Evolutionary conservation across 352 stramenopile genomes (phyloP).

Genomic region (Globisporangium spinosum): DNA sequence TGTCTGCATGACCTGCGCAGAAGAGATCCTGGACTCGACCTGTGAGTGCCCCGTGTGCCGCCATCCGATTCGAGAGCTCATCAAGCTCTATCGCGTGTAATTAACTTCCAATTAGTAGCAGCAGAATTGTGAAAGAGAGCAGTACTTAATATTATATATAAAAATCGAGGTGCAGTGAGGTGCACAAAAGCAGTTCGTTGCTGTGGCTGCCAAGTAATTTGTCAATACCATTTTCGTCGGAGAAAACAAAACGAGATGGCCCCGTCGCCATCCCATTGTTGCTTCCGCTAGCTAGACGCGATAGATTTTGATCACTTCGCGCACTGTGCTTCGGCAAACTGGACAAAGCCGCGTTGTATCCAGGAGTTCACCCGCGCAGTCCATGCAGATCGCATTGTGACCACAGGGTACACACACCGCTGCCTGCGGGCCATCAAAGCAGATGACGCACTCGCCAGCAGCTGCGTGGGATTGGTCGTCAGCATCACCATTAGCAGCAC

Average conservation of each 20-base stretch:
- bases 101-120: neutral
- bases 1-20: constrained; percentile 73
- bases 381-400: constrained; percentile 86
- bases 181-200: neutral
- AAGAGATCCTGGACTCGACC: constrained; percentile 55
- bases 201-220: neutral
- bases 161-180: neutral
- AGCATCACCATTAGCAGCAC: constrained; percentile 3
- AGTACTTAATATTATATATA: constrained; percentile 16
- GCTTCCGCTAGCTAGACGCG: constrained; percentile 33
- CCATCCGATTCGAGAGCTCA: constrained; percentile 60
- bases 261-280: neutral
- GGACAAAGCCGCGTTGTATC: constrained; percentile 60
- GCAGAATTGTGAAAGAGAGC: neutral
- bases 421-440: constrained; percentile 72
- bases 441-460: constrained; percentile 70
- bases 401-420: constrained; percentile 82
- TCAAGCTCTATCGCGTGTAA: constrained; percentile 78
- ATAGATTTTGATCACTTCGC: constrained; percentile 76
- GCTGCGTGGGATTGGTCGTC: constrained; percentile 4
- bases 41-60: constrained; percentile 74
- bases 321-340: constrained; percentile 69
- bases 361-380: constrained; percentile 66
- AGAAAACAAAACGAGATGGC: neutral
- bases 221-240: neutral